These are phyloP conservation scores for Sphenostylis stenocarpa DNA, from an alignment of 306 rosid species.

Conservation along the genomic window DNA sequence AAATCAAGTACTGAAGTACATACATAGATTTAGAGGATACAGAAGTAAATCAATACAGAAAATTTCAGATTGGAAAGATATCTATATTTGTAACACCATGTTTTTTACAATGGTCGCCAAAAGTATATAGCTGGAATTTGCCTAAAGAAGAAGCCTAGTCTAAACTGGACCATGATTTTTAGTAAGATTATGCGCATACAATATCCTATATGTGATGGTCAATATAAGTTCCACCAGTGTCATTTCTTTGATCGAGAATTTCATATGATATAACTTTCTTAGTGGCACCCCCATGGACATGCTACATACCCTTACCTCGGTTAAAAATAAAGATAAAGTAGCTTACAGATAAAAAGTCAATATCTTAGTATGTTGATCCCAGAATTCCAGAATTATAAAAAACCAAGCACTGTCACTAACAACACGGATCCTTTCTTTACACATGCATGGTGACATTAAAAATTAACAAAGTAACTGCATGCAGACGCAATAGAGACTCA, in stretches of 20 bases:
- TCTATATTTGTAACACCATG: neutral
- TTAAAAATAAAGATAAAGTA: neutral
- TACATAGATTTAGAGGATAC: neutral
- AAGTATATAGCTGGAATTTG: neutral
- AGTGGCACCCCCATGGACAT: neutral
- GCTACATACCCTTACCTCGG: neutral
- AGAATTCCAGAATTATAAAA: neutral
- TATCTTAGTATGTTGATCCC: neutral
- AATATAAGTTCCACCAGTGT: neutral
- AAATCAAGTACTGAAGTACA: neutral
- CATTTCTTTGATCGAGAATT: slow-evolving; percentile 11
- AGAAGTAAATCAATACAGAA: neutral
- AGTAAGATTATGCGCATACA: neutral
- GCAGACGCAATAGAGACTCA: neutral
- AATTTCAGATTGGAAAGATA: neutral
- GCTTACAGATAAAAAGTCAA: neutral
- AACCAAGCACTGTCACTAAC: neutral
- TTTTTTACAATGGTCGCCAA: neutral
- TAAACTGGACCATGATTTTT: neutral
- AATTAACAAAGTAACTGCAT: neutral
- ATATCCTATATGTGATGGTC: neutral
- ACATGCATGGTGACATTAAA: neutral
- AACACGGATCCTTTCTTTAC: neutral
- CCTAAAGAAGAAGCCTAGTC: slow-evolving; percentile 3
- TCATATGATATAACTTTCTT: neutral